Conservation (phyloP, 768 basidiomycete genomes). For the Suillus ampliporus region DNA sequence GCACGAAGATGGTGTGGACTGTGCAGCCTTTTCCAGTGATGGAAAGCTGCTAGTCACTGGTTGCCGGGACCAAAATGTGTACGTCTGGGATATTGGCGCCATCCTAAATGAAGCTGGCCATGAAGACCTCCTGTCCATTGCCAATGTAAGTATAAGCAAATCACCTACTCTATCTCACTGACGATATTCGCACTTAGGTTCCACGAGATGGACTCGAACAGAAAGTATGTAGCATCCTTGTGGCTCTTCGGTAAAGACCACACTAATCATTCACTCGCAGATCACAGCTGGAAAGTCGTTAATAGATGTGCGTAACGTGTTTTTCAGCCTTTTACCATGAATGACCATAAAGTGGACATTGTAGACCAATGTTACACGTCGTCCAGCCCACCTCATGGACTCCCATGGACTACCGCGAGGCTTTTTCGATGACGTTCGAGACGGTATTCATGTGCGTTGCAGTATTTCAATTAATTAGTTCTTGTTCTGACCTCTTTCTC, state of each 20-base stretch:
- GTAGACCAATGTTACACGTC: neutral
- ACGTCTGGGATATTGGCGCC: neutral
- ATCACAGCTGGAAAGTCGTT: neutral
- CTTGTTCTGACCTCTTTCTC: neutral
- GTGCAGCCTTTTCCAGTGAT: neutral
- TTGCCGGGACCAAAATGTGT: neutral
- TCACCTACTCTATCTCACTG: too few relatives aligned
- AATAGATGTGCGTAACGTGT: neutral
- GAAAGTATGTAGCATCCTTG: neutral
- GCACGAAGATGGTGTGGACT: neutral
- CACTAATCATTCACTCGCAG: neutral
- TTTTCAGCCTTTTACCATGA: neutral
- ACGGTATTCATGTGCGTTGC: neutral
- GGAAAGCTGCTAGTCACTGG: constrained; percentile 3
- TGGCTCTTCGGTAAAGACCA: neutral
- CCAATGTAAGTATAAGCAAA: neutral
- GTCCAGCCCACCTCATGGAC: neutral
- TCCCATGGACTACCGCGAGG: neutral
- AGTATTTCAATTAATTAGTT: too few relatives aligned
- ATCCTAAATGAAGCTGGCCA: neutral
- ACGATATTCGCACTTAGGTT: neutral
- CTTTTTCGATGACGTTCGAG: neutral
- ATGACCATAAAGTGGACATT: too few relatives aligned
- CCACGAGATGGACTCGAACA: neutral
- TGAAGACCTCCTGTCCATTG: neutral